Base-by-base conservation (phyloP, 345 rosid species). In the Melastoma malabathricum region DNA sequence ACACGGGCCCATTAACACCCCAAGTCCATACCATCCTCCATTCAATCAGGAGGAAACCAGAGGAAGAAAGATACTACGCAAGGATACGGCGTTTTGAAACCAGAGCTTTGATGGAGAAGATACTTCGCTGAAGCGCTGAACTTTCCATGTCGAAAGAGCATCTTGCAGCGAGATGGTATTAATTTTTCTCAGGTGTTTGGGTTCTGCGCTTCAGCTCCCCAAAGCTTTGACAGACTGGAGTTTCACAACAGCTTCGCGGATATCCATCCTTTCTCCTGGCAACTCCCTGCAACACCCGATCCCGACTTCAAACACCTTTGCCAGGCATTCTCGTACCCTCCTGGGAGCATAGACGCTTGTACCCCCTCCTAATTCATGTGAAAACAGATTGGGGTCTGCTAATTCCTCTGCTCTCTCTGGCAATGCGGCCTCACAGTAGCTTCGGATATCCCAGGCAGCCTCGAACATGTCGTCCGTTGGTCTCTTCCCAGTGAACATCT, bases 401-500 rank as follows among this genome's bases (percentile, higher is more conserved):
- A 46, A 13, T 13, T 56, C 60, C 7, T 44, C 31, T 18, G 15
- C 52, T 15, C 27, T 56, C 18, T 48, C 25, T 13, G 46, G 25
- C 52, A 47, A 34, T 31, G 52, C 61, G 2, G 2, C 55, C n/a
- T 1, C 15, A 1, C 41, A 51, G 17, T 50, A 51, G 43, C 17
- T 22, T 3, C 13, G 54, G 18, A 58, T 53, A 39, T 47, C 48
- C 48, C 48, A 8, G 23, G 20, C 54, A 22, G 39, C 55, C 17
- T 20, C 23, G 17, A 58, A 58, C 17, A 43, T 41, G 19, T 49
- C 55, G 49, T 23, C 13, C 22, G 48, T 49, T 12, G 55, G 62
- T 49, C 55, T 58, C 54, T 50, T 58, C 25, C 62, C 49, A 0
- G 49, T 58, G 38, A 58, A 58, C 19, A 43, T 25, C n/a, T 50